Percentiles rank a stretch among this genome's conserved stretches.
phyloP scores from a whole-genome alignment of 163 green algal genomes.

The Chlamydomonas reinhardtii region DNA sequence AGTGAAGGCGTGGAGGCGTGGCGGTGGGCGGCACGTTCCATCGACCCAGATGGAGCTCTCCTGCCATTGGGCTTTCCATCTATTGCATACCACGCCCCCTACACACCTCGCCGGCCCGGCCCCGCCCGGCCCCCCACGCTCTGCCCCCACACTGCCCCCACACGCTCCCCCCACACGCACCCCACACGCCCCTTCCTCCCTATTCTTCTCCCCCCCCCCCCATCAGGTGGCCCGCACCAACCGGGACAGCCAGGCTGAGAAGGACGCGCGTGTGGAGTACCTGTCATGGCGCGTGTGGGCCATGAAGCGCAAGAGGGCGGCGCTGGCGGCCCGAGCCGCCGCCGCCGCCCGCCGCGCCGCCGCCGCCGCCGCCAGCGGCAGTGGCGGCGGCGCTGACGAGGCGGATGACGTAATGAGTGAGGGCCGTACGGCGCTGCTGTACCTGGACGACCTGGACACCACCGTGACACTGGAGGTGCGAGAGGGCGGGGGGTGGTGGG shows the following conservation, averaged over 20 bases:
- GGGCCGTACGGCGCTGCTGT: constrained; percentile 43
- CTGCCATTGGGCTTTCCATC: too few species aligned
- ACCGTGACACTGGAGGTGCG: constrained; percentile 42
- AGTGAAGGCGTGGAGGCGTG: too few species aligned
- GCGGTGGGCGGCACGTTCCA: too few species aligned
- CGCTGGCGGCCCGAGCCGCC: not conserved
- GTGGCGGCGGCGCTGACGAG: not conserved
- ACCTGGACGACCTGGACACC: constrained; percentile 54
- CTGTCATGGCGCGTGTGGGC: constrained; percentile 94
- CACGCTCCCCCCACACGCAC: not conserved
- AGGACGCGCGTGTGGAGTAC: constrained; percentile 90
- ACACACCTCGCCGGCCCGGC: too few species aligned
- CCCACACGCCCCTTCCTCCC: not conserved
- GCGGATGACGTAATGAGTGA: constrained; percentile 33
- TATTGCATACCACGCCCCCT: too few species aligned
- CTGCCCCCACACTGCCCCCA: too few species aligned
- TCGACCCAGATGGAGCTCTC: too few species aligned
- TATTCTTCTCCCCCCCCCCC: too few species aligned
- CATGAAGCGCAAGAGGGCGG: constrained; percentile 84
- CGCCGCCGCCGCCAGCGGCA: not conserved
- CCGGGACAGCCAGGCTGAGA: constrained; percentile 62
- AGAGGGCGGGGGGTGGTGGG: constrained; percentile 17
- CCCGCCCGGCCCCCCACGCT: too few species aligned
- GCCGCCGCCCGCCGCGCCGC: not conserved
- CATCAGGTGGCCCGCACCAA: constrained; percentile 20